Evolutionary conservation across 2,329 filamentous ascomycete species (phyloP).

Genomic region (Fusarium poae): DNA sequence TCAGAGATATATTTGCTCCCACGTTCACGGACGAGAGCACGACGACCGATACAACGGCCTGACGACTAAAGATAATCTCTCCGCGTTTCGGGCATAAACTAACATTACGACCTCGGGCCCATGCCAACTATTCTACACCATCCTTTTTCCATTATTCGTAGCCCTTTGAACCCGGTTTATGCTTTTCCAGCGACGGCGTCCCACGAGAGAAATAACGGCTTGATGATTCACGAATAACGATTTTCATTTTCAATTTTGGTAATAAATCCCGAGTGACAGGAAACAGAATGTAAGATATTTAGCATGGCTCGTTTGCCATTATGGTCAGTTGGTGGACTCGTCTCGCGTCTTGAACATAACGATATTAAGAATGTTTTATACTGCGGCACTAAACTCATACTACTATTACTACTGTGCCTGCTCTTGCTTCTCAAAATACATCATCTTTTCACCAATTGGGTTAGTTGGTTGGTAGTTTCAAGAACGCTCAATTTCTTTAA

Average conservation of each 20-base stretch:
- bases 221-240: slow-evolving; percentile 48
- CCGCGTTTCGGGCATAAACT: slow-evolving; percentile 1
- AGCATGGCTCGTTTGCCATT: slow-evolving; percentile 18
- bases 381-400: slow-evolving; percentile 34
- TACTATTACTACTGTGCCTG: slow-evolving; percentile 16
- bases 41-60: slow-evolving; percentile 28
- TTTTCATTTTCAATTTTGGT: slow-evolving; percentile 33
- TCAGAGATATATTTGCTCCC: slow-evolving; percentile 58
- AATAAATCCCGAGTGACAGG: slow-evolving; percentile 26
- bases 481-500: slow-evolving; percentile 48
- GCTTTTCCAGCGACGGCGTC: slow-evolving; percentile 38
- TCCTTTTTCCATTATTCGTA: slow-evolving; percentile 22
- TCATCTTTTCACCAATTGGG: slow-evolving; percentile 24
- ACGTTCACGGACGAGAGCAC: slow-evolving; percentile 33
- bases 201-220: slow-evolving; percentile 30
- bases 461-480: slow-evolving; percentile 40
- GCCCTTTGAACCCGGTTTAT: slow-evolving; percentile 34
- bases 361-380: slow-evolving; percentile 31
- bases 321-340: slow-evolving; percentile 27
- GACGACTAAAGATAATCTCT: slow-evolving; percentile 12
- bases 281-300: slow-evolving; percentile 47
- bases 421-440: slow-evolving; percentile 10
- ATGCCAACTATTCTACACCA: slow-evolving; percentile 4
- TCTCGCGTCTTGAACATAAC: slow-evolving; percentile 19
- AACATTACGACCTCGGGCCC: background rate